A percentile compares a stretch with the other conserved stretches of the same genome.
Evolutionary conservation across 1,284 basidiomycete genomes (phyloP).

Genomic region (Amylostereum chailletii): DNA sequence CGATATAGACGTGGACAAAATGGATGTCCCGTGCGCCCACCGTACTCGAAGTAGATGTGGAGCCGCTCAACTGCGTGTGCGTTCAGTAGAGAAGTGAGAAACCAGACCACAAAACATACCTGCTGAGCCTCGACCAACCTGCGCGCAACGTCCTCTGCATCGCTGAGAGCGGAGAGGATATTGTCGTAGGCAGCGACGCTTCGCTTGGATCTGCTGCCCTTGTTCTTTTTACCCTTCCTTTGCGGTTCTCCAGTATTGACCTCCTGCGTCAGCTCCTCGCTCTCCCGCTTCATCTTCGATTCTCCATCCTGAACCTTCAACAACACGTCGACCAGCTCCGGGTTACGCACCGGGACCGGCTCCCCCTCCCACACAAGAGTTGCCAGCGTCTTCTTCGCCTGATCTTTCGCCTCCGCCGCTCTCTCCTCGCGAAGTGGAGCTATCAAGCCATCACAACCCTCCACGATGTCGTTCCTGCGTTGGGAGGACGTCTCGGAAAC

Average conservation of each 20-base stretch:
- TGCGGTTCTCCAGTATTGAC: constrained; percentile 17
- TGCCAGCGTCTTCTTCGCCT: constrained; percentile 45
- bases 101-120: constrained; percentile 27
- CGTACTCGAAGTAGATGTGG: constrained; percentile 25
- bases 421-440: constrained; percentile 40
- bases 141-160: constrained; percentile 78
- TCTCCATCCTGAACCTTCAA: constrained; percentile 79
- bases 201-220: constrained; percentile 49
- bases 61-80: constrained; percentile 30
- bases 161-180: constrained; percentile 74
- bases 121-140: constrained; percentile 76
- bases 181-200: constrained; percentile 79
- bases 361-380: constrained; percentile 77
- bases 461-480: constrained; percentile 52
- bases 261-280: constrained; percentile 17
- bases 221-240: constrained; percentile 29
- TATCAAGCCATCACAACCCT: constrained; percentile 55
- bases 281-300: constrained; percentile 32
- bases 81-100: constrained; percentile 1
- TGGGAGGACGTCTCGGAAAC: constrained; percentile 63
- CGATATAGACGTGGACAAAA: constrained; percentile 79
- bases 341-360: constrained; percentile 80
- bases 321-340: constrained; percentile 86
- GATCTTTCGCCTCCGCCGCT: constrained; percentile 27
- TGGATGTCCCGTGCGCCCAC: constrained; percentile 61